Conservation (phyloP, 2,329 filamentous ascomycete genomes). For the Colletotrichum sp. region DNA sequence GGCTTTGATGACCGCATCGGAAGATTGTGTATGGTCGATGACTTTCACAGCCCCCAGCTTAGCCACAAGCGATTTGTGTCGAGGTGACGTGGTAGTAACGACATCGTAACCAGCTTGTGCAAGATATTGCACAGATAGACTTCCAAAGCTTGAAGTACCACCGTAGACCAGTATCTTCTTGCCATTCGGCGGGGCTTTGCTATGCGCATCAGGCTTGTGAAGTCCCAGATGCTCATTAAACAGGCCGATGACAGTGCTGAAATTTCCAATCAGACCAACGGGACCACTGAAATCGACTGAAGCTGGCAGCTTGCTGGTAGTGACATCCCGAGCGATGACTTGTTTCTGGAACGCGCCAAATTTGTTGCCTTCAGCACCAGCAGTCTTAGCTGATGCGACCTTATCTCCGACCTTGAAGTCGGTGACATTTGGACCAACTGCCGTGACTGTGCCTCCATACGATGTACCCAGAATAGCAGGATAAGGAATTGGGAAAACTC, state of each 20-base stretch:
- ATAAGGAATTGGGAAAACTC: constrained; percentile 20
- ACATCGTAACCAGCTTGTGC: constrained; percentile 49
- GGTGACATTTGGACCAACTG: constrained; percentile 25
- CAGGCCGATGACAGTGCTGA: constrained; percentile 27
- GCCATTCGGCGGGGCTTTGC: constrained; percentile 21
- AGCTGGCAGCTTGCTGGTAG: constrained; percentile 30
- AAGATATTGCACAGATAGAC: constrained; percentile 49
- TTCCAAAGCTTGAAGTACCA: constrained; percentile 51
- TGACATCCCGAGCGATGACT: constrained; percentile 23
- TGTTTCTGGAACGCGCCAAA: constrained; percentile 5
- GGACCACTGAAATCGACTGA: constrained; percentile 26
- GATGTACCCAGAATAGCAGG: constrained; percentile 21
- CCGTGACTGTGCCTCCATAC: constrained; percentile 27
- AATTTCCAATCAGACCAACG: constrained; percentile 28
- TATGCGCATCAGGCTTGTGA: constrained; percentile 27
- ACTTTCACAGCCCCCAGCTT: constrained; percentile 48
- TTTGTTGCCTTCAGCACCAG: constrained; percentile 7
- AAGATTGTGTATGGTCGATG: constrained; percentile 47
- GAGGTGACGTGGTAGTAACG: constrained; percentile 43
- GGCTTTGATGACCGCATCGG: constrained; percentile 20
- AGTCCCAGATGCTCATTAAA: constrained; percentile 24
- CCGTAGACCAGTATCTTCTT: constrained; percentile 46
- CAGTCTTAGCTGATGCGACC: constrained; percentile 16
- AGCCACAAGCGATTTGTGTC: constrained; percentile 46
- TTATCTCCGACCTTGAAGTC: constrained; percentile 28